Evolutionary conservation across 2,329 filamentous ascomycete species (phyloP), one percentile per base, ranked within the genome.

Genomic region (Lachnellula suecica): DNA sequence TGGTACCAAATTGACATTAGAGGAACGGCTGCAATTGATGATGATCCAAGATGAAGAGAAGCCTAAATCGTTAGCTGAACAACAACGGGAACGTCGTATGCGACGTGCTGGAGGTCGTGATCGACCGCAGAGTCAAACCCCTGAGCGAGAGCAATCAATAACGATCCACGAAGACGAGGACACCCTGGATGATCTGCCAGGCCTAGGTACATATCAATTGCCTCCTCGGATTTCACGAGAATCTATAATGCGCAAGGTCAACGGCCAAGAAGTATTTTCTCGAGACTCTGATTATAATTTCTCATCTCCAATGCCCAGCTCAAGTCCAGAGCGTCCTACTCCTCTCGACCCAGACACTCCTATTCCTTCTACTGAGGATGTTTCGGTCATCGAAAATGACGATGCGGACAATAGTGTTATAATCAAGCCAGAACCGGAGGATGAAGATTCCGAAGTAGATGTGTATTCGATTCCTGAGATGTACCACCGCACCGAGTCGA

Each of bases 221-320:
- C 89, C 85, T 17, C 79, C 88, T 10, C 87, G 87, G 49, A 96
- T 97, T 66, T 97, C 93, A 8, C 84, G 93, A 34, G 94, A 97
- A 68, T 96, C 92, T 0, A 97, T 97, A 61, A 76, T 97, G 63
- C 86, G 89, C 48, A 91, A 93, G 57, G 87, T 97, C 50, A 90
- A 94, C 67, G 89, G 79, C 43, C 59, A 74, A 38, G 63, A 77
- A 54, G 61, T 71, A 44, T 75, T 80, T 41, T 81, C 84, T 19
- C 72, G 76, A 53, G 78, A 84, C 49, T 82, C 85, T 4, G 81
- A 85, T 52, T 85, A 82, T 58, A 80, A 81, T 61, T 83, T 87
- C 62, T 84, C 82, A 3, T 84, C 84, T 2, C 81, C 83, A 1
- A 72, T 75, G n/a, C 74, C 79, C 2, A 79, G 77, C 55, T 83